Base-by-base conservation (phyloP, 306 rosid species). In the Macrotyloma uniflorum region DNA sequence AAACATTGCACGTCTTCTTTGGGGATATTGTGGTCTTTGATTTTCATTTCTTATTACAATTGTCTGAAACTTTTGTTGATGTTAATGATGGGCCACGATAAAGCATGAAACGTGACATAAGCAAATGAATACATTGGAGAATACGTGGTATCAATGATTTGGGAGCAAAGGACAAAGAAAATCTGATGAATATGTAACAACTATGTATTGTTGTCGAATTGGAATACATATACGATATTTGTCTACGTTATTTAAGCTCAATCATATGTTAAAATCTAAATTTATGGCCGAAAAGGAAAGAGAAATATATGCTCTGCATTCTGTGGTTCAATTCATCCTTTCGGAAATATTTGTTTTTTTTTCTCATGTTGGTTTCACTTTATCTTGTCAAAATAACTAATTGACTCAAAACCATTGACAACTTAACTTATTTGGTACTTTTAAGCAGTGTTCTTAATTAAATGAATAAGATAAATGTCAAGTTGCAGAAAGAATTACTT, bases 141-240 rank as follows among this genome's bases (percentile, higher is more conserved):
- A 61, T 59, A 53, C 59, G 58, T 74, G 54, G n/a, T 47, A 23
- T 74, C 55, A 30, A 69, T 77, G 70, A 65, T 67, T 71, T 75
- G 22, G 43, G 50, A 65, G 16, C 74, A 55, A 35, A 64, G 9
- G 82, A 76, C 53, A 76, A 28, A 63, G 75, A 45, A 84, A 71
- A 70, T 84, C 82, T 46, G 50, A 63, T 54, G 77, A 51, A 63
- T 71, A 71, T 62, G 64, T 59, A 67, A 54, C 86, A 53, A 72
- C 68, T 75, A 83, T 30, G 35, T 43, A 26, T 74, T 78, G 80
- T 77, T 72, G 64, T 72, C 49, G 22, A 47, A 78, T 55, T 78
- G 77, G 80, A 71, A 45, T 64, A 26, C 76, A 72, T 42, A 10
- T 28, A 81, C 51, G 54, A 53, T n/a, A 20, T 64, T 64, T 54